Percentiles rank a stretch among this genome's conserved stretches.
Conservation (phyloP, 2,329 filamentous ascomycete genomes). For the Tricladium varicosporioides region DNA sequence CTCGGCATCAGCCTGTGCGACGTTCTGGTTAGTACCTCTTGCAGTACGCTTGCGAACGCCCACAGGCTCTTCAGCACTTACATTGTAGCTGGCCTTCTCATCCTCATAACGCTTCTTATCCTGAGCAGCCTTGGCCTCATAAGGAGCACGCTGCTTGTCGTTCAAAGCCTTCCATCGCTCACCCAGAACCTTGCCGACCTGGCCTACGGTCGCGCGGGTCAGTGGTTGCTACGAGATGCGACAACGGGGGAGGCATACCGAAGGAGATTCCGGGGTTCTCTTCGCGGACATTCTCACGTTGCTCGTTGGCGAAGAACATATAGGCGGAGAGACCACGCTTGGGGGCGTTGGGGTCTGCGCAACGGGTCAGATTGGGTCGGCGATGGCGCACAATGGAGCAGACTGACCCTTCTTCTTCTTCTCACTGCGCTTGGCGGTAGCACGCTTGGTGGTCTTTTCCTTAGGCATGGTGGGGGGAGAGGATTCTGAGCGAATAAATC, state of each 20-base stretch:
- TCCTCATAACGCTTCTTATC: conserved; percentile 99
- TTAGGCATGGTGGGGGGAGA: conserved; percentile 59
- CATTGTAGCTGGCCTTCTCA: conserved; percentile 92
- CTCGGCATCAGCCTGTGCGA: conserved; percentile 51
- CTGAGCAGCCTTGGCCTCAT: conserved; percentile 91
- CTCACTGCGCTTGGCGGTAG: conserved; percentile 57
- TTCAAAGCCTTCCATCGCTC: conserved; percentile 97
- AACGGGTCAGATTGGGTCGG: conserved; percentile 11
- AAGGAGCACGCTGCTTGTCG: conserved; percentile 89
- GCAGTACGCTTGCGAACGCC: conserved; percentile 22
- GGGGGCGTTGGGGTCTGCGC: conserved; percentile 88
- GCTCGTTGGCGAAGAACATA: conserved; percentile 99
- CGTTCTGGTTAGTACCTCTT: conserved; percentile 35
- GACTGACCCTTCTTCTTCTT: conserved; percentile 72
- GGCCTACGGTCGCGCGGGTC: conserved; percentile 50
- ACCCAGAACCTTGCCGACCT: conserved; percentile 97
- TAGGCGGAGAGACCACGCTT: conserved; percentile 99
- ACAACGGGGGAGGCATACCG: conserved; percentile 54
- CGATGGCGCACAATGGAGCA: not conserved
- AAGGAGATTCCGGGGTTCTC: conserved; percentile 98
- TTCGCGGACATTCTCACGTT: conserved; percentile 95
- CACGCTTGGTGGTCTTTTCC: conserved; percentile 60
- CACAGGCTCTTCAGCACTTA: conserved; percentile 47
- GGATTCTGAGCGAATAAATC: conserved; percentile 20
- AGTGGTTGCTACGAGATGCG: conserved; percentile 9